Evolutionary conservation across 2,329 filamentous ascomycete species (phyloP), one percentile per base, ranked within the genome.

Genomic region (Cladorrhinum sp.): DNA sequence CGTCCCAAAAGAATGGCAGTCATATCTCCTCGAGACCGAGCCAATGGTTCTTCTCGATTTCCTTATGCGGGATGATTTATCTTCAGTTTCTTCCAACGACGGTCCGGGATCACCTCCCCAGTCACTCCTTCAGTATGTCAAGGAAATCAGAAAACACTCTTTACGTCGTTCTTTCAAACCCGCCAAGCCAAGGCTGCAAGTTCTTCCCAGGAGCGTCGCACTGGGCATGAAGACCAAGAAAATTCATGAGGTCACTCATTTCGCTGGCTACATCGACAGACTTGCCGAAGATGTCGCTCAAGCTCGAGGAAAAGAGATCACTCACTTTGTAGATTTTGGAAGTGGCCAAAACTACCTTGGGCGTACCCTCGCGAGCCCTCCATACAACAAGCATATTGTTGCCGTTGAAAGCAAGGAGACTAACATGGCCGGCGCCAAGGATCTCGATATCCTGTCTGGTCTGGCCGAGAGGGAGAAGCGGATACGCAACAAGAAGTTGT

Each of bases 191-290:
- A 79, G 80, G 59, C 76, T 83, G 59, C 79, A 84, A 4, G 80
- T 81, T 66, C 73, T 96, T 21, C 86, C 91, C 2, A 83, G 86
- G 54, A 83, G 88, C 67, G 84, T 96, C 16, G 85, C 90, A 0
- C 84, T 96, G 14, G 95, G 95, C 3, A 99, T 99, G 95, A 96
- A 92, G 64, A 85, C 89, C 18, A 99, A 99, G 74, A 99, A 99
- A 75, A 82, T 91, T 1, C 95, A 99, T 71, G 95, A 99, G 77
- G 95, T 98, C 30, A 84, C 87, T 62, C 87, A 95, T 71, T 97
- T 98, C 71, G 90, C 94, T n/a, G 84, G 84, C 64, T 98, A 94
- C 69, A 85, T 98, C 57, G 83, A 91, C 55, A 70, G 76, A 2
- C 76, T 88, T 9, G 80, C 84, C 0, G 75, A 76, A 58, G 81